Percentiles rank a stretch among this genome's conserved stretches.
Conservation (phyloP, 768 basidiomycete genomes). For the Boletus speciosus region DNA sequence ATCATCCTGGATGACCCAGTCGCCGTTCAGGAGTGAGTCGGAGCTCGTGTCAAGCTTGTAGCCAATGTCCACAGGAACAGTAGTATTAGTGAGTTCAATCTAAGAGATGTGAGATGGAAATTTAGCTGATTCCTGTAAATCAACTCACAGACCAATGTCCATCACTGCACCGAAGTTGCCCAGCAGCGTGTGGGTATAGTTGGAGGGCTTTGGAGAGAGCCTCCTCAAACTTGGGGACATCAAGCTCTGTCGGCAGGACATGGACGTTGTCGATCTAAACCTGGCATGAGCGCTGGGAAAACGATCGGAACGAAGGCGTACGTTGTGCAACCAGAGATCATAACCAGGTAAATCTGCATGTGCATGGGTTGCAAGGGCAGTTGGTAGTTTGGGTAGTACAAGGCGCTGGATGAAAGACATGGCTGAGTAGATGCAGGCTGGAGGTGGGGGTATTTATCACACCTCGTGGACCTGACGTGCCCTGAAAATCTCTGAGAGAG, state of each 20-base stretch:
- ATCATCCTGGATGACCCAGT: conserved; percentile 29
- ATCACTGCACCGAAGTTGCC: conserved; percentile 13
- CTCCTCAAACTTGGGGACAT: conserved; percentile 18
- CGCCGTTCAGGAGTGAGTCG: conserved; percentile 14
- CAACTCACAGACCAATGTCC: conserved; percentile 21
- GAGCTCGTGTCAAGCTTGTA: conserved; percentile 5
- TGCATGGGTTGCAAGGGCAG: conserved; percentile 4
- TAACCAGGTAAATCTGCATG: conserved; percentile 21
- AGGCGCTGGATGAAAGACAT: conserved; percentile 17
- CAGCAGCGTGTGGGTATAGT: conserved; percentile 26
- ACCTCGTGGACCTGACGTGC: not conserved
- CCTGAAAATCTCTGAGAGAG: not conserved
- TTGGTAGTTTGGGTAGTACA: conserved; percentile 19
- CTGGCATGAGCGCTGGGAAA: not conserved
- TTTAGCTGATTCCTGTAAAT: not conserved
- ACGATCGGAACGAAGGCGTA: conserved; percentile 5
- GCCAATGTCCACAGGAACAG: conserved; percentile 13
- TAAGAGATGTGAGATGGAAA: conserved; percentile 4
- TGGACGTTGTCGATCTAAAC: conserved; percentile 18
- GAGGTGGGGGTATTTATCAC: not conserved
- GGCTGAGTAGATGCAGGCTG: not conserved
- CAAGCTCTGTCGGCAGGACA: conserved; percentile 13
- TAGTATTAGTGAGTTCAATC: conserved; percentile 24
- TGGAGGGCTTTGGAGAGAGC: conserved; percentile 23
- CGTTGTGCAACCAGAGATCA: conserved; percentile 18